These are phyloP conservation scores for Globisporangium uncinulatum DNA, from an alignment of 352 stramenopile species.

Conservation along the genomic window DNA sequence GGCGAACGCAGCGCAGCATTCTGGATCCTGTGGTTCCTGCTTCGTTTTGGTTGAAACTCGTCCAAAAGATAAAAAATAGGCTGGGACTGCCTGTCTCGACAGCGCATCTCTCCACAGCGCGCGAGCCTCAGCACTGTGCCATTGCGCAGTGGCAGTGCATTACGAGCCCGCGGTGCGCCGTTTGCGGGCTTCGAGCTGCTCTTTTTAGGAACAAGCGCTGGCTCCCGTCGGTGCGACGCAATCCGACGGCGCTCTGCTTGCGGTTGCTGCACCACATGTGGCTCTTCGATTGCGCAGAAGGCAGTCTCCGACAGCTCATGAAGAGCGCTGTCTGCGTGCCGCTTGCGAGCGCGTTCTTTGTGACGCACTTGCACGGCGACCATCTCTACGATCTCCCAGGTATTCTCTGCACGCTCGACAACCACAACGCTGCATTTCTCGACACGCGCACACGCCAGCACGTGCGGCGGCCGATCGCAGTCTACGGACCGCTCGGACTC, in stretches of 20 bases:
- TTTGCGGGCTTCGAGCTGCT: conserved; percentile 85
- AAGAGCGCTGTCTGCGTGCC: conserved; percentile 67
- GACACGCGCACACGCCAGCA: conserved; percentile 49
- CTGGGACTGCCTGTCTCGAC: conserved; percentile 16
- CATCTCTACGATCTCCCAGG: conserved; percentile 79
- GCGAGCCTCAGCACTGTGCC: conserved; percentile 41
- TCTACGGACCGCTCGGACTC: conserved; percentile 76
- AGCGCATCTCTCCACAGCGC: conserved; percentile 32
- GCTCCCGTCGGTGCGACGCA: conserved; percentile 65
- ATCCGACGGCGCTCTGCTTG: conserved; percentile 54
- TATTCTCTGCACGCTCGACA: conserved; percentile 81
- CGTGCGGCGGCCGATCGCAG: conserved; percentile 41
- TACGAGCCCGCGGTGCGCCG: conserved; percentile 28
- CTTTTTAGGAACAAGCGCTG: conserved; percentile 77
- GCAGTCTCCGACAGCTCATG: conserved; percentile 76
- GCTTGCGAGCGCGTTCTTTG: conserved; percentile 80
- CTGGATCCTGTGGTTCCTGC: no score
- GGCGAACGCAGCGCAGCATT: no score
- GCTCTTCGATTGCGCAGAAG: conserved; percentile 88
- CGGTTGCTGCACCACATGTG: conserved; percentile 65
- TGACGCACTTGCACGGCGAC: conserved; percentile 83
- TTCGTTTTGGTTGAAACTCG: no score
- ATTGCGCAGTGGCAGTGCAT: conserved; percentile 52
- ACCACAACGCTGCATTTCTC: conserved; percentile 58
- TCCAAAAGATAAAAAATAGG: no score